phyloP scores from a whole-genome alignment of 2,329 filamentous ascomycete species.

The Calonectria fujianensis region DNA sequence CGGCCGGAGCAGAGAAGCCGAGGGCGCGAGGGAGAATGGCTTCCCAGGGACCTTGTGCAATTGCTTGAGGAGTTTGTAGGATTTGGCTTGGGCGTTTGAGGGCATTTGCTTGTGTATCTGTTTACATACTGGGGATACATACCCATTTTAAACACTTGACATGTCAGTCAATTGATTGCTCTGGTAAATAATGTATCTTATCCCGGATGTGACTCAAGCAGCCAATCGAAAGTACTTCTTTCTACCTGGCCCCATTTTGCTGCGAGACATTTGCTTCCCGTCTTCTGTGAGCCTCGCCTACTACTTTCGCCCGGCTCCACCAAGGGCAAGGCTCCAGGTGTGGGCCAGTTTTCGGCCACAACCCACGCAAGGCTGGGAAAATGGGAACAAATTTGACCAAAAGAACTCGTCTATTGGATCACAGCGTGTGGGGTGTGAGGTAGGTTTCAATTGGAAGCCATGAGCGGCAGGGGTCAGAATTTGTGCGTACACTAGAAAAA shows the following conservation, averaged over 20 bases:
- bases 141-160: constrained; percentile 55
- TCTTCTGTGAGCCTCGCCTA: constrained; percentile 8
- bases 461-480: neutral
- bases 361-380: constrained; percentile 52
- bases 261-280: neutral
- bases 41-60: constrained; percentile 52
- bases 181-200: constrained; percentile 12
- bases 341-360: constrained; percentile 47
- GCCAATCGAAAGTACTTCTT: neutral
- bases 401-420: constrained; percentile 1
- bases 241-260: neutral
- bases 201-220: neutral
- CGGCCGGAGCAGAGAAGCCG: constrained; percentile 38
- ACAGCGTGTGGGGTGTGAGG: neutral
- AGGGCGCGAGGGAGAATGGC: constrained; percentile 41
- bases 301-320: constrained; percentile 42
- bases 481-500: neutral
- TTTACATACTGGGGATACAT: constrained; percentile 57
- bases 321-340: constrained; percentile 53
- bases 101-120: constrained; percentile 59
- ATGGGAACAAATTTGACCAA: constrained; percentile 32
- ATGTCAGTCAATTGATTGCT: constrained; percentile 45
- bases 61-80: constrained; percentile 60
- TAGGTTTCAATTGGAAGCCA: neutral
- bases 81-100: constrained; percentile 60